A percentile compares a stretch with the other conserved stretches of the same genome.
phyloP scores from a whole-genome alignment of 2,329 filamentous ascomycete species.

The Trichoderma asperellum region DNA sequence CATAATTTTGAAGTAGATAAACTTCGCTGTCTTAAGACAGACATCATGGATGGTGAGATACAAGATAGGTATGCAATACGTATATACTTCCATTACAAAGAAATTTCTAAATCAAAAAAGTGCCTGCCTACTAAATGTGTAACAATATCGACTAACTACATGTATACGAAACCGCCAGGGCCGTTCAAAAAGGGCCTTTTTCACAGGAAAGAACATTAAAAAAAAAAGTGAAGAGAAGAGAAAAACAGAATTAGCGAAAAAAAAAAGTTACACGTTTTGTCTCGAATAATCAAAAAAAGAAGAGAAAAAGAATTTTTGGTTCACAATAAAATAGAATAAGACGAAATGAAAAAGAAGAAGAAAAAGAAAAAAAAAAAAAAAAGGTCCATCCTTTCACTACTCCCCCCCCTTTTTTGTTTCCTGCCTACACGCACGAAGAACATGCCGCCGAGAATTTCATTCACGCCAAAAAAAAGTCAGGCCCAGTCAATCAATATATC shows the following conservation, averaged over 20 bases:
- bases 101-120: neutral
- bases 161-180: constrained; percentile 14
- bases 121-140: constrained; percentile 2
- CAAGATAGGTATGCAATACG: neutral
- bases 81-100: constrained; percentile 8
- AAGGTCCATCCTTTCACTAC: neutral
- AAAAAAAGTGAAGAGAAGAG: neutral
- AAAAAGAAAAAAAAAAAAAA: neutral
- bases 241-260: neutral
- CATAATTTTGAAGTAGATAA: neutral
- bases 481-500: neutral
- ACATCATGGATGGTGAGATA: no score
- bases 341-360: neutral
- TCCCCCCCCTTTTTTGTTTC: neutral
- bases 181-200: neutral
- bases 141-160: neutral
- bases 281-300: neutral
- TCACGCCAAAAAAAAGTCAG: neutral
- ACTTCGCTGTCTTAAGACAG: neutral
- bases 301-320: neutral
- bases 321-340: constrained; percentile 15
- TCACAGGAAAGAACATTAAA: constrained; percentile 5
- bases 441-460: neutral
- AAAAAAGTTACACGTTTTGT: neutral
- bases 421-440: neutral